Percentiles rank a stretch among this genome's conserved stretches.
phyloP scores from a whole-genome alignment of 2,329 filamentous ascomycete genomes.

The Neophaeococcomyces aloes region DNA sequence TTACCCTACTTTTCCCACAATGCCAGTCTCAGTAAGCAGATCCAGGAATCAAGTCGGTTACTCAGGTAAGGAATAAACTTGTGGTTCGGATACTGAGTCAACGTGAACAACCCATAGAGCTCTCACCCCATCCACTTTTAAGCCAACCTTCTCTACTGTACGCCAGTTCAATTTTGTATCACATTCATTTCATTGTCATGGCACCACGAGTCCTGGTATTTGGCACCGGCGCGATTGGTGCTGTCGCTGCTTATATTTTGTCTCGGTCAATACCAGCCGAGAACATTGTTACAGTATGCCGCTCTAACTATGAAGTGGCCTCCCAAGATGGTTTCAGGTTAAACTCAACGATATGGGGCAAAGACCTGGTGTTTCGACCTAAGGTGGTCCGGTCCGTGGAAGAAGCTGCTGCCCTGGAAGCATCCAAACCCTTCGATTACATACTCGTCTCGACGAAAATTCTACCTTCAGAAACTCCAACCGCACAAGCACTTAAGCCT shows the following conservation, averaged over 20 bases:
- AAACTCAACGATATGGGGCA: conserved; percentile 22
- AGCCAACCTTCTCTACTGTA: too few species aligned
- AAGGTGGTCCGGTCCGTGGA: conserved; percentile 16
- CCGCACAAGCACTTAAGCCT: conserved; percentile 28
- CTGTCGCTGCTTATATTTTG: conserved; percentile 24
- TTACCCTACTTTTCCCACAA: too few species aligned
- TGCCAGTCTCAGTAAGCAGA: too few species aligned
- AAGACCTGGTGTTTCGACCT: conserved; percentile 20
- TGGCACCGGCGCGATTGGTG: conserved; percentile 27
- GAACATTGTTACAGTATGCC: conserved; percentile 25
- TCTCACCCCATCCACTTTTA: too few species aligned
- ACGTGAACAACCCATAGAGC: neutral
- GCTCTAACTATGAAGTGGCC: conserved; percentile 26
- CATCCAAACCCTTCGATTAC: conserved; percentile 33
- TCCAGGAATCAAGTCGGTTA: too few species aligned
- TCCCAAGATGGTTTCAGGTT: conserved; percentile 23
- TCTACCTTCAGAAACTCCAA: conserved; percentile 30
- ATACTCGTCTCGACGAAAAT: conserved; percentile 40
- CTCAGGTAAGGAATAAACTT: too few species aligned
- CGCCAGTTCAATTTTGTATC: too few species aligned
- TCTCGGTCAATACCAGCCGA: conserved; percentile 19
- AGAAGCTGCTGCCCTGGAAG: conserved; percentile 15
- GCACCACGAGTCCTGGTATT: conserved; percentile 25
- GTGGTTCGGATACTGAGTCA: neutral
- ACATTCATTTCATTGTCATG: conserved; percentile 5